Percentiles rank a stretch among this genome's conserved stretches.
Conservation (phyloP, 345 rosid genomes). For the Toxicodendron radicans region DNA sequence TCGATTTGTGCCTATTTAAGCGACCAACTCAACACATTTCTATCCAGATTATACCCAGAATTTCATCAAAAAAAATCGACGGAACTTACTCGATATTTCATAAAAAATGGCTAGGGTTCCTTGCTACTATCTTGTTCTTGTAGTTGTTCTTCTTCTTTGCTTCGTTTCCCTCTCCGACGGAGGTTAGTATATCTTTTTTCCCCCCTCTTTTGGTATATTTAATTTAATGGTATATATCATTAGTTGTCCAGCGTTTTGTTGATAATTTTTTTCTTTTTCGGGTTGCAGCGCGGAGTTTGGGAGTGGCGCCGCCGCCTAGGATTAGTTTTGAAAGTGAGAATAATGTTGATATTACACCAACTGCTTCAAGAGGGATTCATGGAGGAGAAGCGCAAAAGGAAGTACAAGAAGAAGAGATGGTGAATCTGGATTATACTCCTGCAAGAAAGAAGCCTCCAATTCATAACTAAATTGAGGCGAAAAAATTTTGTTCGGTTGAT, state of each 20-base stretch:
- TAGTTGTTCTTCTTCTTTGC: slow-evolving; percentile 40
- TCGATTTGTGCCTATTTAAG: slow-evolving; percentile 27
- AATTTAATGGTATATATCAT: background rate
- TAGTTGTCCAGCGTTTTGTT: background rate
- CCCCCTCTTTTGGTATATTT: background rate
- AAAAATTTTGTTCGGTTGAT: background rate
- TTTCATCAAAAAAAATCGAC: too few species aligned
- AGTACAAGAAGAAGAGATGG: slow-evolving; percentile 32
- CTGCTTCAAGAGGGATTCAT: slow-evolving; percentile 15
- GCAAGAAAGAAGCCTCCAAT: slow-evolving; percentile 64
- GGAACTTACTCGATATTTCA: background rate
- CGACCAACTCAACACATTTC: background rate
- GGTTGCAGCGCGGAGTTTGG: slow-evolving; percentile 46
- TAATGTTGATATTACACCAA: background rate
- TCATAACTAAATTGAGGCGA: slow-evolving; percentile 39
- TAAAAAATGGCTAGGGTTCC: slow-evolving; percentile 35
- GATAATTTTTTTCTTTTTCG: background rate
- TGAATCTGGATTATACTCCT: slow-evolving; percentile 55
- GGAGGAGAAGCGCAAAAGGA: background rate
- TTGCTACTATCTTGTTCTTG: slow-evolving; percentile 38
- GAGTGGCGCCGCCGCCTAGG: slow-evolving; percentile 17
- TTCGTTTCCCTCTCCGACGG: slow-evolving; percentile 33
- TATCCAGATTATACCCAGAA: too few species aligned
- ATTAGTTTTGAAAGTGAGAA: slow-evolving; percentile 4
- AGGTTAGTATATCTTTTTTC: slow-evolving; percentile 23